Conservation (phyloP, 2,329 filamentous ascomycete genomes). For the Myriosclerotinia curreyana region DNA sequence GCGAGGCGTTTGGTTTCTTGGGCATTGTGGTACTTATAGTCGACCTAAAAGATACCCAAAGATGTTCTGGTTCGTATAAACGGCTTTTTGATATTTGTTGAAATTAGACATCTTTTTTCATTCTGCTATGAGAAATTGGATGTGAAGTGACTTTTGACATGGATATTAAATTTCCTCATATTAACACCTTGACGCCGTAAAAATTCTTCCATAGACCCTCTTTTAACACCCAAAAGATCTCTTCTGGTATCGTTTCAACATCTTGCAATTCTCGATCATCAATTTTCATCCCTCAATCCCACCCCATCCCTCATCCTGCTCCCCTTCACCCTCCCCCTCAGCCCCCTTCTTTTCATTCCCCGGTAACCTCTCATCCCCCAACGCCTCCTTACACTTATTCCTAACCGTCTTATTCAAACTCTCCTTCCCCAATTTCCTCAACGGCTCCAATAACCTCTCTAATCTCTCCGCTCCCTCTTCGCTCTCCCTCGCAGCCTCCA, state of each 20-base stretch:
- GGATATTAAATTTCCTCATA: slow-evolving; percentile 16
- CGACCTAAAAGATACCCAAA: slow-evolving; percentile 18
- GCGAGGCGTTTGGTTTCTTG: neutral
- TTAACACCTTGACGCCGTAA: slow-evolving; percentile 19
- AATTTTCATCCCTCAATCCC: slow-evolving; percentile 36
- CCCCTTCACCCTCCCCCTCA: slow-evolving; percentile 25
- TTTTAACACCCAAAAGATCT: slow-evolving; percentile 8
- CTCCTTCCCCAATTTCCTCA: slow-evolving; percentile 45
- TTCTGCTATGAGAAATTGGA: slow-evolving; percentile 1
- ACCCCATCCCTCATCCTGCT: slow-evolving; percentile 41
- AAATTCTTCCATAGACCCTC: slow-evolving; percentile 12
- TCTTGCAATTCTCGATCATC: slow-evolving; percentile 21
- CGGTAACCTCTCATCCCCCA: slow-evolving; percentile 71
- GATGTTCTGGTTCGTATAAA: neutral
- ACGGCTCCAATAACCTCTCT: slow-evolving; percentile 44
- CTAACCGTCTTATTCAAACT: slow-evolving; percentile 71
- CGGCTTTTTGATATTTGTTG: slow-evolving; percentile 17
- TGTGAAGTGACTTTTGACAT: slow-evolving; percentile 3
- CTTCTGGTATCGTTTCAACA: neutral
- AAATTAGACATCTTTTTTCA: slow-evolving; percentile 18
- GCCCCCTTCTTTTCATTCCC: slow-evolving; percentile 49
- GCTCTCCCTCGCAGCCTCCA: slow-evolving; percentile 42
- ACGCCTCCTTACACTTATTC: slow-evolving; percentile 63
- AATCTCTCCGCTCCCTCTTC: slow-evolving; percentile 40
- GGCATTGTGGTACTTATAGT: neutral